These are phyloP conservation scores for Neotropicomus parvogracilis DNA, from an alignment of 1,284 basidiomycete genomes.

Conservation along the genomic window DNA sequence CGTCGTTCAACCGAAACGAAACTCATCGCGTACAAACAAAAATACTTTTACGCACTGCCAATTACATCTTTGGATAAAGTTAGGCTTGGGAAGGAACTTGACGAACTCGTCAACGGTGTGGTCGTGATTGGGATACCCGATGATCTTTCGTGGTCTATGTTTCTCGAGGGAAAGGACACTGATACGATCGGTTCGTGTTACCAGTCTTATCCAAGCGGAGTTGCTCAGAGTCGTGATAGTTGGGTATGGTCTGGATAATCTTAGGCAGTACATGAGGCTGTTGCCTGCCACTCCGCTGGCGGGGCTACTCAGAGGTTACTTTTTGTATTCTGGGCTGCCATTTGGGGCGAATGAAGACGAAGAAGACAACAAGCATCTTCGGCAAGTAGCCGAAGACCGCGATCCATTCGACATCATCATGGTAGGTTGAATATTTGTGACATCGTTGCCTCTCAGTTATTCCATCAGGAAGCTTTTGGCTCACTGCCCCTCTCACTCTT, in stretches of 20 bases:
- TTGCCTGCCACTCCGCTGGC: constrained; percentile 65
- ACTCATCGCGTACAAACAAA: constrained; percentile 59
- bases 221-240: constrained; percentile 36
- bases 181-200: constrained; percentile 58
- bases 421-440: constrained; percentile 35
- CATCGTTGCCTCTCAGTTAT: not conserved
- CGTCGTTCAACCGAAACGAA: constrained; percentile 70
- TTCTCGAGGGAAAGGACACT: constrained; percentile 74
- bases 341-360: constrained; percentile 45
- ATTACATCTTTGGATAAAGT: constrained; percentile 47
- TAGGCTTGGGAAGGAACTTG: constrained; percentile 55
- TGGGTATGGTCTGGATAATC: constrained; percentile 58
- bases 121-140: constrained; percentile 74
- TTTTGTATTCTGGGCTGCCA: constrained; percentile 56
- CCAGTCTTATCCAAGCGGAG: not conserved
- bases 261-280: constrained; percentile 65
- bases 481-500: constrained; percentile 61
- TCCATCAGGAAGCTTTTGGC: constrained; percentile 55
- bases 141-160: constrained; percentile 75
- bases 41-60: constrained; percentile 55
- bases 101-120: constrained; percentile 67
- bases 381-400: constrained; percentile 36
- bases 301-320: constrained; percentile 65
- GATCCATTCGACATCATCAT: constrained; percentile 51
- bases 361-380: constrained; percentile 32